These are phyloP conservation scores for Pythium chondricola DNA, from an alignment of 352 stramenopile genomes.

Conservation along the genomic window DNA sequence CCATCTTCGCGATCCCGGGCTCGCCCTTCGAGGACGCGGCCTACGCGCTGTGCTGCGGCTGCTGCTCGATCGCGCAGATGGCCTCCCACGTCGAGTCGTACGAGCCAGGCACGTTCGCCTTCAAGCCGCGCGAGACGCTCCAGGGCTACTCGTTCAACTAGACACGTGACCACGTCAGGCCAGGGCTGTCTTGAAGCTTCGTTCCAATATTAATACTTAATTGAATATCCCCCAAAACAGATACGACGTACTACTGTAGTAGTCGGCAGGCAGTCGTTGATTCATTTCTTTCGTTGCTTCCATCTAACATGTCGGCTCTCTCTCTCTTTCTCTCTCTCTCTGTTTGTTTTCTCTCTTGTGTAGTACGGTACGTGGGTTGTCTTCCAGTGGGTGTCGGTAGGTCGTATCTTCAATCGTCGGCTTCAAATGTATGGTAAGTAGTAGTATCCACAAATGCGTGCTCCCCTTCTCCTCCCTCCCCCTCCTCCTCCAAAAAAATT, in stretches of 20 bases:
- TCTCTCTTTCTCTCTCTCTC: neutral
- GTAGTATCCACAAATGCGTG: neutral
- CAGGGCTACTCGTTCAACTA: conserved; percentile 57
- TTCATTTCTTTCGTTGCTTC: too few relatives aligned
- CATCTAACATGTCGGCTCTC: too few relatives aligned
- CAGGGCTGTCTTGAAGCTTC: too few relatives aligned
- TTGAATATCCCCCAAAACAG: too few relatives aligned
- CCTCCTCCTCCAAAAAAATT: too few relatives aligned
- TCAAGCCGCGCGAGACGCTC: conserved; percentile 56
- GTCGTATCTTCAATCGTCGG: neutral
- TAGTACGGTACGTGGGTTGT: neutral
- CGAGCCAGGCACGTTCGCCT: conserved; percentile 52
- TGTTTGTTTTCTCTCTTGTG: neutral
- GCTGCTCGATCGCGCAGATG: conserved; percentile 75
- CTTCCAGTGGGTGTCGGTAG: neutral
- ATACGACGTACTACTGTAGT: too few relatives aligned
- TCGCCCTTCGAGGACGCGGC: conserved; percentile 42
- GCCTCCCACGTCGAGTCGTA: conserved; percentile 77
- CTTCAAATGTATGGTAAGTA: neutral
- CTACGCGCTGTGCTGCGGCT: conserved; percentile 52
- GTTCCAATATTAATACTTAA: too few relatives aligned
- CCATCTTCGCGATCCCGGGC: conserved; percentile 57
- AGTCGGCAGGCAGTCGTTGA: too few relatives aligned
- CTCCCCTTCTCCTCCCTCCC: neutral
- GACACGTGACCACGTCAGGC: neutral